Percentiles rank a stretch among this genome's conserved stretches.
phyloP scores from a whole-genome alignment of 2,329 filamentous ascomycete genomes.

The Onygenales sp. region DNA sequence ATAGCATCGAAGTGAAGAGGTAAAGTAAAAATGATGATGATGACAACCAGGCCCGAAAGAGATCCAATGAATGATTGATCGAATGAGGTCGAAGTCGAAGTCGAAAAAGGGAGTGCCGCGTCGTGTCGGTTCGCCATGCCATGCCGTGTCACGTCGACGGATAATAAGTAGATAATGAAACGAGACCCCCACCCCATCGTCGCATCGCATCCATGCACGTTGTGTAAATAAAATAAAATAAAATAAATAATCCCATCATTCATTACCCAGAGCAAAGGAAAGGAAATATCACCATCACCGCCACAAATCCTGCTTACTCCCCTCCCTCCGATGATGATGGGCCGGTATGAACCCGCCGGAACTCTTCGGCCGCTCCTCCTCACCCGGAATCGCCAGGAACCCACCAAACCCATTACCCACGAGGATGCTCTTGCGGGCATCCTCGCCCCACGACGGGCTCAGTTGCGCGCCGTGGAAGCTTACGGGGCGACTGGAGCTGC shows the following conservation, averaged over 20 bases:
- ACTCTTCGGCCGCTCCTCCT: slow-evolving; percentile 33
- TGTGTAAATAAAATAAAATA: too few species aligned
- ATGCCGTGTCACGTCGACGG: too few species aligned
- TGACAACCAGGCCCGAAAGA: neutral
- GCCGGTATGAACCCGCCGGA: slow-evolving; percentile 12
- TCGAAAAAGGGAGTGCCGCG: too few species aligned
- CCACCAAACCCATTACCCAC: slow-evolving; percentile 60
- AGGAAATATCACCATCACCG: slow-evolving; percentile 16
- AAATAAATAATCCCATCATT: too few species aligned
- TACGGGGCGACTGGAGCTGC: slow-evolving; percentile 35
- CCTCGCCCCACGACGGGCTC: slow-evolving; percentile 50
- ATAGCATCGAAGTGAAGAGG: slow-evolving; percentile 10
- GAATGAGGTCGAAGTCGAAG: neutral
- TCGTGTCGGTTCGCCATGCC: too few species aligned
- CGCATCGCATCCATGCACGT: too few species aligned
- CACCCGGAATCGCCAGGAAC: slow-evolving; percentile 53
- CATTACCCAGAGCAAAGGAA: neutral
- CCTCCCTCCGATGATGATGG: slow-evolving; percentile 13
- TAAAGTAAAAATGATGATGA: slow-evolving; percentile 12
- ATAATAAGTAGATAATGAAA: too few species aligned
- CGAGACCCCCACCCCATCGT: too few species aligned
- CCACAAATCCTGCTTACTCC: slow-evolving; percentile 30
- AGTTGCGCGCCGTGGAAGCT: slow-evolving; percentile 36
- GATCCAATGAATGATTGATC: neutral
- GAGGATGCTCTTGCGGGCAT: slow-evolving; percentile 52